A percentile compares a stretch with the other conserved stretches of the same genome.
Conservation (phyloP, 108 stramenopile species). For the Pseudonitzschia delicatissima region DNA sequence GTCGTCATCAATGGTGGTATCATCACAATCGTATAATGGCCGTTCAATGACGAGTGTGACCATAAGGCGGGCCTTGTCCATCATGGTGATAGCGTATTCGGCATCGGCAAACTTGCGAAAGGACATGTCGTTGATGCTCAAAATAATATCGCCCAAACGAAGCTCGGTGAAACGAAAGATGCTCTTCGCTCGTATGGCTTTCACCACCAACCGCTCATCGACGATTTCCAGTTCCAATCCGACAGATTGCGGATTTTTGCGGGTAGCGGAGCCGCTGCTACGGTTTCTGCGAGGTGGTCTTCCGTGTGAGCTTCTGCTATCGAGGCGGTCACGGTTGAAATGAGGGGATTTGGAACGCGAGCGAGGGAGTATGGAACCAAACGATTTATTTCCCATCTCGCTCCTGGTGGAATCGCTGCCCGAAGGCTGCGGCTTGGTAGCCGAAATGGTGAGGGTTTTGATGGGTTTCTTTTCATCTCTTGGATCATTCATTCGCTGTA, state of each 20-base stretch:
- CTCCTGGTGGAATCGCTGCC: no score
- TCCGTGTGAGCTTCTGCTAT: no score
- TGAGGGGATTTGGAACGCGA: no score
- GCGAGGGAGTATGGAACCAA: no score
- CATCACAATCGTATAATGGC: not conserved
- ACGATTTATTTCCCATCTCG: no score
- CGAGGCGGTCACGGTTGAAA: no score
- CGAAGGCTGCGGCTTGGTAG: slow-evolving; percentile 11
- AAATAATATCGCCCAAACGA: slow-evolving; percentile 17
- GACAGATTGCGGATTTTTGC: no score
- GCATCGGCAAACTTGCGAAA: slow-evolving; percentile 31
- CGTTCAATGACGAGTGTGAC: slow-evolving; percentile 5
- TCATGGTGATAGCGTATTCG: slow-evolving; percentile 11
- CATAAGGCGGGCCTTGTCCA: slow-evolving; percentile 11
- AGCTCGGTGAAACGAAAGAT: slow-evolving; percentile 19
- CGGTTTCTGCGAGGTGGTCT: no score
- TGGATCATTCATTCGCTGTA: not conserved
- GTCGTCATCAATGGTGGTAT: not conserved
- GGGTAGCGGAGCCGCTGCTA: no score
- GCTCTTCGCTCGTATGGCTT: slow-evolving; percentile 8
- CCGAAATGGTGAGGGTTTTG: slow-evolving; percentile 20
- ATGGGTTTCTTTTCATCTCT: slow-evolving; percentile 1
- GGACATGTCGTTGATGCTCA: slow-evolving; percentile 35
- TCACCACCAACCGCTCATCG: slow-evolving; percentile 5
- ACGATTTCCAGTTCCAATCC: no score